Conservation (phyloP, 2,329 filamentous ascomycete species). For the Arachnopeziza araneosa region DNA sequence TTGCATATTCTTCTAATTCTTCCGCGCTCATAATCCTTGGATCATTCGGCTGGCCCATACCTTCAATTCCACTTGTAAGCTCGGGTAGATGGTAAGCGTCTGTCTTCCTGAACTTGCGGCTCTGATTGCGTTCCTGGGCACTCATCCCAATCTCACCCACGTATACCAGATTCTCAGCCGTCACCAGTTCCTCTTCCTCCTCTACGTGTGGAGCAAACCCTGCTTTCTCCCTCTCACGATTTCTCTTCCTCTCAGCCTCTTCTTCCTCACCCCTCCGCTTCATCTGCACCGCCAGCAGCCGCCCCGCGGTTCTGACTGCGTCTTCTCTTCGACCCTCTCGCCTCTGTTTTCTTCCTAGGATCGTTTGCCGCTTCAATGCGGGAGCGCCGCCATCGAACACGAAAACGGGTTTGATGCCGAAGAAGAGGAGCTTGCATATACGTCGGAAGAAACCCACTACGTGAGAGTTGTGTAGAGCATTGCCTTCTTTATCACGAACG, state of each 20-base stretch:
- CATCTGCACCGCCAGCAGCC: constrained; percentile 90
- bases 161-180: constrained; percentile 66
- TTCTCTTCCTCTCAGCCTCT: constrained; percentile 52
- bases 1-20: constrained; percentile 88
- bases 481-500: constrained; percentile 96
- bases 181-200: constrained; percentile 61
- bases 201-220: constrained; percentile 34
- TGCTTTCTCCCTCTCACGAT: constrained; percentile 33
- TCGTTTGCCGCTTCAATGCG: constrained; percentile 83
- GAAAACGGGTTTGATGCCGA: constrained; percentile 93
- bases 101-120: constrained; percentile 78
- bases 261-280: constrained; percentile 86
- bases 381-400: constrained; percentile 97
- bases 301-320: constrained; percentile 85
- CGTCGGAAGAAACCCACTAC: constrained; percentile 96
- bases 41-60: constrained; percentile 87
- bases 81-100: constrained; percentile 95
- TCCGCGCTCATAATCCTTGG: constrained; percentile 94
- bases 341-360: constrained; percentile 69
- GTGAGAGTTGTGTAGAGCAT: constrained; percentile 91
- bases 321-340: constrained; percentile 89
- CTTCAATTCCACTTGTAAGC: constrained; percentile 67
- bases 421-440: constrained; percentile 96
- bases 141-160: constrained; percentile 85
- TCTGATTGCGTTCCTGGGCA: constrained; percentile 66